Percentiles rank a stretch among this genome's conserved stretches.
phyloP scores from a whole-genome alignment of 805 yeast genomes.

The Cyberlindnera maclurae region DNA sequence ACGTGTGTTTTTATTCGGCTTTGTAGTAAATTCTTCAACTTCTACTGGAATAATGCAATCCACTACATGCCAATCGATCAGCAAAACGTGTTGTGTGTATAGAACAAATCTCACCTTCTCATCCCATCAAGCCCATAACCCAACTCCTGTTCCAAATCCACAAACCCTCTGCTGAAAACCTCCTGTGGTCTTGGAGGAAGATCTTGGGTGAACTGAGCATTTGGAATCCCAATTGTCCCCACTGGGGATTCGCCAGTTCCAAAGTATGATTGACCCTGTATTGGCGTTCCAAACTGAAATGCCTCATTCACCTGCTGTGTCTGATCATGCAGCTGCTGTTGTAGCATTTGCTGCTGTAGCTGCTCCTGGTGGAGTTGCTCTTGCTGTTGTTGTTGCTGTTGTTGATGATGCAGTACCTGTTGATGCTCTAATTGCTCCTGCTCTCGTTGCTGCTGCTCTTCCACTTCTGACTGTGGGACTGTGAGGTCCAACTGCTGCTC shows the following conservation, averaged over 20 bases:
- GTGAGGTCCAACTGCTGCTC: slow-evolving; percentile 38
- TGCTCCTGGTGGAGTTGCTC: slow-evolving; percentile 17
- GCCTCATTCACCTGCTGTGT: slow-evolving; percentile 1
- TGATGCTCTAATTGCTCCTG: slow-evolving; percentile 15
- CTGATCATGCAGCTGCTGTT: slow-evolving; percentile 11
- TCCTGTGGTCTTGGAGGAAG: slow-evolving; percentile 62
- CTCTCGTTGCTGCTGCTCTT: slow-evolving; percentile 17
- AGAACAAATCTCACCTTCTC: slow-evolving; percentile 1
- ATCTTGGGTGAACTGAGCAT: slow-evolving; percentile 37
- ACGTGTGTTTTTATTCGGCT: no score
- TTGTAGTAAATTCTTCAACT: no score
- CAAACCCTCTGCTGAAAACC: slow-evolving; percentile 17
- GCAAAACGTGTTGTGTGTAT: not conserved
- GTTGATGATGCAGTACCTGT: slow-evolving; percentile 12
- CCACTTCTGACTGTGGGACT: slow-evolving; percentile 22
- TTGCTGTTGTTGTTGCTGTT: slow-evolving; percentile 15
- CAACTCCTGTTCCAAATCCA: slow-evolving; percentile 55
- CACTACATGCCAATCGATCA: no score
- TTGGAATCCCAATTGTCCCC: slow-evolving; percentile 41
- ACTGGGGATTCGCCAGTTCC: slow-evolving; percentile 24
- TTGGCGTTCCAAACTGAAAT: slow-evolving; percentile 6
- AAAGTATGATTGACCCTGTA: slow-evolving; percentile 12
- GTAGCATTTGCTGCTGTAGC: slow-evolving; percentile 15
- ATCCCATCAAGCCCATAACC: slow-evolving; percentile 55
- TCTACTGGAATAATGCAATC: no score